A percentile compares a stretch with the other conserved stretches of the same genome.
Evolutionary conservation across 176 grass and related monocot species (phyloP).

Genomic region (Phragmites australis): DNA sequence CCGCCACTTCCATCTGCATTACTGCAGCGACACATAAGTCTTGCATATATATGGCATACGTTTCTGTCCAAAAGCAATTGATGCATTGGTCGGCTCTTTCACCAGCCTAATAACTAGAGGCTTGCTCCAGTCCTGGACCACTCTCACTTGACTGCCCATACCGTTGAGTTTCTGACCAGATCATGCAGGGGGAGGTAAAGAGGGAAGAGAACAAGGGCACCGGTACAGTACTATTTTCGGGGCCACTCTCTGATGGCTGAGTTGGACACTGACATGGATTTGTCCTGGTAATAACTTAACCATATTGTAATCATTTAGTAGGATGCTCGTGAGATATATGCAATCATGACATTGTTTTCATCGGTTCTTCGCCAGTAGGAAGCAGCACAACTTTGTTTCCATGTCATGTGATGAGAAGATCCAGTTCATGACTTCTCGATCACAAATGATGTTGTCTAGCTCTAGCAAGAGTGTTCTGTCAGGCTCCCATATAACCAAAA

Average conservation of each 20-base stretch:
- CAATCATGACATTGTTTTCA: neutral
- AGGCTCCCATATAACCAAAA: too few relatives aligned
- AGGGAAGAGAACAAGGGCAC: neutral
- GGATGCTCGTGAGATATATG: neutral
- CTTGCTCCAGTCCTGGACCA: slow-evolving; percentile 34
- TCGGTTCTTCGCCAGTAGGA: neutral
- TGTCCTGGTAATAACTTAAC: slow-evolving; percentile 20
- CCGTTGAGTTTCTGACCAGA: slow-evolving; percentile 28
- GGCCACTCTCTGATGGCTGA: slow-evolving; percentile 10
- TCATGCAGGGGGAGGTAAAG: slow-evolving; percentile 3
- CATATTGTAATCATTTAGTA: neutral
- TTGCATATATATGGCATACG: neutral
- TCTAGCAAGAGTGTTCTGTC: neutral
- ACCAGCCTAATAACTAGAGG: slow-evolving; percentile 22
- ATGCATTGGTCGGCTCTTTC: slow-evolving; percentile 42
- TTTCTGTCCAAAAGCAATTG: slow-evolving; percentile 32
- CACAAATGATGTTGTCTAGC: slow-evolving; percentile 20
- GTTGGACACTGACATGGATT: slow-evolving; percentile 36
- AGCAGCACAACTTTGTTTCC: neutral
- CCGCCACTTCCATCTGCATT: too few relatives aligned
- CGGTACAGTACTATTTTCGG: neutral
- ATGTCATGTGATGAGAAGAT: neutral
- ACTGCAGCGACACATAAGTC: too few relatives aligned
- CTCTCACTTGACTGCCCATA: slow-evolving; percentile 24
- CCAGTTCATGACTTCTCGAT: neutral